Conservation (phyloP, 495 filamentous ascomycete species). For the Haplographium delicatum region DNA sequence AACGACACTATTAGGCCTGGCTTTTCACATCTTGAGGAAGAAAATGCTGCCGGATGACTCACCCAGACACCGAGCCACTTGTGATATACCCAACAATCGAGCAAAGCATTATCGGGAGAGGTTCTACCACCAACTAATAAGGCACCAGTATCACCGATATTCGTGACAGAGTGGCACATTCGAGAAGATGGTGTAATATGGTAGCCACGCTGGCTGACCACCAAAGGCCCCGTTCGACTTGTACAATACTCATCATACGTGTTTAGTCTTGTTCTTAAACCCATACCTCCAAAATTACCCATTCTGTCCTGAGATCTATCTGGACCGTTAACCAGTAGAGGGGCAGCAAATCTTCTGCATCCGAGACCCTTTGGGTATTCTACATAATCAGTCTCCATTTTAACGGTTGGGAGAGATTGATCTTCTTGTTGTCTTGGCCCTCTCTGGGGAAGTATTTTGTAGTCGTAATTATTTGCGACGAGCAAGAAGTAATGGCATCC, state of each 20-base stretch:
- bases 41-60: neutral
- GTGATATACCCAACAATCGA: slow-evolving; percentile 68
- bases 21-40: neutral
- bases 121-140: slow-evolving; percentile 74
- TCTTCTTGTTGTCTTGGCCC: neutral
- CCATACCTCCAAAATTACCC: slow-evolving; percentile 53
- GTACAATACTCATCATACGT: slow-evolving; percentile 54
- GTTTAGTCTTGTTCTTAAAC: slow-evolving; percentile 51
- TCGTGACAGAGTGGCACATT: slow-evolving; percentile 75
- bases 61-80: too few relatives aligned
- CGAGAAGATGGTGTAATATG: slow-evolving; percentile 40
- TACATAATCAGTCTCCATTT: slow-evolving; percentile 8
- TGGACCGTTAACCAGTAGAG: slow-evolving; percentile 10
- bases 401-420: neutral
- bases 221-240: neutral
- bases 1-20: too few relatives aligned
- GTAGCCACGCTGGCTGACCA: neutral
- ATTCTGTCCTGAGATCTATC: slow-evolving; percentile 1
- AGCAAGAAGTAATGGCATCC: slow-evolving; percentile 82
- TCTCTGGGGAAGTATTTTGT: too few relatives aligned
- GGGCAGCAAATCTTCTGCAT: slow-evolving; percentile 22
- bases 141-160: slow-evolving; percentile 41
- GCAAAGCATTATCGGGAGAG: slow-evolving; percentile 60
- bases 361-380: slow-evolving; percentile 23
- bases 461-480: slow-evolving; percentile 47